Conservation (phyloP, 2,329 filamentous ascomycete species). For the Fusarium secorum region DNA sequence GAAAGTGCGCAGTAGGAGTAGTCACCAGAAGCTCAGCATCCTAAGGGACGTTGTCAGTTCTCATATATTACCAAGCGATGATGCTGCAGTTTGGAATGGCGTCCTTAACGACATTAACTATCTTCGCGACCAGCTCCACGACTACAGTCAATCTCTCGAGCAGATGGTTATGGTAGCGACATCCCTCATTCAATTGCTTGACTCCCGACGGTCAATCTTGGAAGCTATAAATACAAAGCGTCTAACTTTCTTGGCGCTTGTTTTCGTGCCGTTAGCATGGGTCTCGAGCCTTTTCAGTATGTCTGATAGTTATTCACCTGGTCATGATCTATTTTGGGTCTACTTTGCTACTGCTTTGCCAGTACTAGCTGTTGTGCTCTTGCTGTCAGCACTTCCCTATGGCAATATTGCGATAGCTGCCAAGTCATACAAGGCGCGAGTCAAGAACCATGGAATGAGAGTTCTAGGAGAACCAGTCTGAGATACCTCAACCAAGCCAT, state of each 20-base stretch:
- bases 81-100: accelerated
- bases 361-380: neutral
- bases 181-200: neutral
- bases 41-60: accelerated
- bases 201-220: accelerated
- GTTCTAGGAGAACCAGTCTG: accelerated
- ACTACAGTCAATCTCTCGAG: neutral
- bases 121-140: neutral
- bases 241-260: neutral
- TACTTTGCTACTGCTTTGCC: neutral
- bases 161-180: neutral
- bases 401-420: accelerated
- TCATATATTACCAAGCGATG: accelerated
- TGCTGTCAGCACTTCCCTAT: accelerated
- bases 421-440: accelerated
- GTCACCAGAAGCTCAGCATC: accelerated
- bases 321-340: neutral
- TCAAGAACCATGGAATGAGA: accelerated
- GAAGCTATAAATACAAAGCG: neutral
- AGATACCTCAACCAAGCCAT: accelerated
- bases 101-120: neutral
- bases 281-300: neutral
- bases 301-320: accelerated
- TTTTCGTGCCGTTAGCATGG: neutral
- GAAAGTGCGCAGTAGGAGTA: too few relatives aligned